phyloP scores from a whole-genome alignment of 306 rosid species.

The Bauhinia variegata region DNA sequence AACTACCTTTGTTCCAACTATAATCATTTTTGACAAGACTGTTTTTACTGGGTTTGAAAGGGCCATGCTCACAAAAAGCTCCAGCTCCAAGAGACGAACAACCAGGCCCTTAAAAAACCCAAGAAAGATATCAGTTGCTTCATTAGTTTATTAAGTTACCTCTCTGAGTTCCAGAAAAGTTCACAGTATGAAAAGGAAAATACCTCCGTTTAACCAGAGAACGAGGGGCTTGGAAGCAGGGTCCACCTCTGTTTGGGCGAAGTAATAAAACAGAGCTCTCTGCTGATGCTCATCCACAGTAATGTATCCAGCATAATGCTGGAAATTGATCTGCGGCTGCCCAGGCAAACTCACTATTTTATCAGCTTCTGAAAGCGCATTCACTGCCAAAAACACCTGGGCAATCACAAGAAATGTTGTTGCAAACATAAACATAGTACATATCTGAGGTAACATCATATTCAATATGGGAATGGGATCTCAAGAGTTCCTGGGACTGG shows the following conservation, averaged over 20 bases:
- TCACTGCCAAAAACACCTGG: conserved; percentile 35
- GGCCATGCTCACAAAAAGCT: conserved; percentile 76
- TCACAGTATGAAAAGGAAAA: not conserved
- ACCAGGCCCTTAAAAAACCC: conserved; percentile 68
- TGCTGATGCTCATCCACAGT: conserved; percentile 60
- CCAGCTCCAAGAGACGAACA: conserved; percentile 84
- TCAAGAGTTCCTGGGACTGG: too few species aligned
- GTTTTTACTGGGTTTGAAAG: conserved; percentile 61
- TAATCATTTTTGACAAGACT: conserved; percentile 54
- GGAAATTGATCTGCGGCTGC: conserved; percentile 75
- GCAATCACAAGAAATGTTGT: conserved; percentile 25
- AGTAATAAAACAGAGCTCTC: conserved; percentile 77
- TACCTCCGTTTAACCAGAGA: conserved; percentile 86
- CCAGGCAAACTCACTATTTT: conserved; percentile 65
- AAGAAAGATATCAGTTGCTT: conserved; percentile 17
- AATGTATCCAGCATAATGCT: conserved; percentile 80
- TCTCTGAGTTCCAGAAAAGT: too few species aligned
- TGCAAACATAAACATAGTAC: conserved; percentile 46
- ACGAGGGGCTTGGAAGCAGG: conserved; percentile 89
- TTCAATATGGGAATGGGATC: too few species aligned
- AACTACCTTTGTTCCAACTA: conserved; percentile 73
- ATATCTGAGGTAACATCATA: conserved; percentile 40
- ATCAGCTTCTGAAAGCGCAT: conserved; percentile 46
- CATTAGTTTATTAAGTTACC: not conserved
- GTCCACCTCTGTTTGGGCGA: conserved; percentile 73